Base-by-base conservation (phyloP, 768 basidiomycete species). In the Ramaria rubella region DNA sequence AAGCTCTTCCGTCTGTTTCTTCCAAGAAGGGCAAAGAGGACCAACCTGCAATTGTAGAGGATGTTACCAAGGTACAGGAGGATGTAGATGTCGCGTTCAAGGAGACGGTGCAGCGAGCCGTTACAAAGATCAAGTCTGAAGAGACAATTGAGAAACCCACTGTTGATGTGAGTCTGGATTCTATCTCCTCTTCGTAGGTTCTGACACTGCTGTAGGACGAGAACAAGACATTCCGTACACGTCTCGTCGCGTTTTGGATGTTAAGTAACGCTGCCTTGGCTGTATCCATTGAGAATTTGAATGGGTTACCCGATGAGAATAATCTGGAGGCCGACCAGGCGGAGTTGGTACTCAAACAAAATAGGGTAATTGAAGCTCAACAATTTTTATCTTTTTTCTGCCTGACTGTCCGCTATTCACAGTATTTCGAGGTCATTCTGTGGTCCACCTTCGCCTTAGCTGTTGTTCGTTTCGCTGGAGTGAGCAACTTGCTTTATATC, bases 21-120 rank as follows among this genome's bases (percentile, higher is more conserved):
- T 93, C 94, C 7, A 86, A 82, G 60, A 94, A 94, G 69, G 72
- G 77, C 42, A 86, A 87, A 68, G 87, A 83, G 56, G 78, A 81
- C 2, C 90, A 86, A 36, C 75, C 75, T 21, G 81, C 80, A 3
- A 87, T 92, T 29, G 91, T 95, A 15, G 92, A 94, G 64, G 94
- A 94, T 63, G 83, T 87, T 1, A 81, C 87, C 30, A 80, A 82
- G 60, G 81, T 81, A 15, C 90, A 90, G 67, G 90, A 88, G 60
- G 94, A 97, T 66, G 83, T 97, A 43, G 94, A 96, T 64, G 82
- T 82, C 8, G 81, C 83, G 26, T 97, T 96, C 78, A 91, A 93
- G 70, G 88, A 91, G 65, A 94, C 93, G 0, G 92, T 94, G 5
- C 85, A 82, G 1, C 87, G 92, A 40, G 92, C 91, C 0, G 79